These are phyloP conservation scores for Penicillium sp. DNA, from an alignment of 2,329 filamentous ascomycete genomes.

Conservation along the genomic window DNA sequence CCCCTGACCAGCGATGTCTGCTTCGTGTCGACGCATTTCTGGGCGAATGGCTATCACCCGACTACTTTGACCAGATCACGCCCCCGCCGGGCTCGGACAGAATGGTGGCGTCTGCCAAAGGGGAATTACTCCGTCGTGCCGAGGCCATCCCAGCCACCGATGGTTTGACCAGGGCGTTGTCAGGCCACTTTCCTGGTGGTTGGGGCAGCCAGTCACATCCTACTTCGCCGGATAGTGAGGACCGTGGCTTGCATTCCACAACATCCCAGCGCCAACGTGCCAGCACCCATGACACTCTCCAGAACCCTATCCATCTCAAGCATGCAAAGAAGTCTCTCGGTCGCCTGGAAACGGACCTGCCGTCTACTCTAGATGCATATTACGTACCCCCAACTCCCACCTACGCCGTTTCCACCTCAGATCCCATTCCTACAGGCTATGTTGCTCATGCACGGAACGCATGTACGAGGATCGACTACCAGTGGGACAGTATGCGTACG, in stretches of 20 bases:
- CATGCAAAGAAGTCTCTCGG: constrained; percentile 25
- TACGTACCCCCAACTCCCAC: constrained; percentile 77
- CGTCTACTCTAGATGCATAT: constrained; percentile 35
- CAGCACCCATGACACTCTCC: constrained; percentile 44
- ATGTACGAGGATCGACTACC: constrained; percentile 83
- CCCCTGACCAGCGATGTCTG: constrained; percentile 23
- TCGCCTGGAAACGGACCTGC: constrained; percentile 34
- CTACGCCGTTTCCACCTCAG: constrained; percentile 76
- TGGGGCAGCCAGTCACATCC: constrained; percentile 49
- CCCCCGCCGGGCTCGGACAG: constrained; percentile 80
- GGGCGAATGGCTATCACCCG: constrained; percentile 90
- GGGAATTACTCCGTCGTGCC: constrained; percentile 74
- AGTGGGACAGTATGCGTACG: constrained; percentile 87
- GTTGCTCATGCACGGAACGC: constrained; percentile 86
- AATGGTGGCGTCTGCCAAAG: constrained; percentile 87
- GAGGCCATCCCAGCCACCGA: constrained; percentile 55
- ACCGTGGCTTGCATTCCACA: constrained; percentile 14
- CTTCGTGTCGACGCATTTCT: constrained; percentile 88
- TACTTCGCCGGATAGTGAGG: constrained; percentile 26
- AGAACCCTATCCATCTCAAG: constrained; percentile 23
- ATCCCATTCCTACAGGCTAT: constrained; percentile 82
- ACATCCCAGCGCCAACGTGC: constrained; percentile 43
- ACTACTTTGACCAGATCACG: constrained; percentile 90
- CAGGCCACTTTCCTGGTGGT: constrained; percentile 54
- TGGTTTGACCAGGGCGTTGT: constrained; percentile 37